Percentiles rank a stretch among this genome's conserved stretches.
These are phyloP conservation scores for Telopea speciosissima DNA, from an alignment of 177 flowering plant species.

Conservation along the genomic window DNA sequence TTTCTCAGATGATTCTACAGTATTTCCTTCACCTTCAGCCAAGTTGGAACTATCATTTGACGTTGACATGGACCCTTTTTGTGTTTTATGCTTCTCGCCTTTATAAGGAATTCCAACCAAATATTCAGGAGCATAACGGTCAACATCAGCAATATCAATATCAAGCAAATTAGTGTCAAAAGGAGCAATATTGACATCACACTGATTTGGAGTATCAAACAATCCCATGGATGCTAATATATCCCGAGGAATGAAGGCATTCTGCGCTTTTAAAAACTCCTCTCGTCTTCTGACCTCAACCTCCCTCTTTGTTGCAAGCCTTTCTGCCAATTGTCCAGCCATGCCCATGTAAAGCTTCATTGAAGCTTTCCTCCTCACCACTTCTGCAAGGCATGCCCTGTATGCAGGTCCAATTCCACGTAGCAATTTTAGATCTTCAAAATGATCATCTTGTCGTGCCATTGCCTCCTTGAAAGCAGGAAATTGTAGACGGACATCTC, in stretches of 20 bases:
- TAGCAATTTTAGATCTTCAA: constrained; percentile 60
- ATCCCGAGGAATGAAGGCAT: constrained; percentile 69
- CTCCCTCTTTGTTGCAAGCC: constrained; percentile 84
- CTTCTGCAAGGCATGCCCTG: constrained; percentile 91
- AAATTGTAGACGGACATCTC: constrained; percentile 76
- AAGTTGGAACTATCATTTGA: constrained; percentile 51
- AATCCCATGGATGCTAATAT: constrained; percentile 82
- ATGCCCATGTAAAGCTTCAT: constrained; percentile 98
- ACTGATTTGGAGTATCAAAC: constrained; percentile 82
- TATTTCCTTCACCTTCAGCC: constrained; percentile 39
- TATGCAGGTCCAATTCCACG: constrained; percentile 90
- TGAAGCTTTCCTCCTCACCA: constrained; percentile 89
- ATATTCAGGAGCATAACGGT: constrained; percentile 83
- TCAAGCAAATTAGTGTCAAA: constrained; percentile 76
- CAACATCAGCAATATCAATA: constrained; percentile 76
- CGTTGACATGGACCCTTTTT: constrained; percentile 48
- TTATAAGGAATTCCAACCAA: constrained; percentile 43
- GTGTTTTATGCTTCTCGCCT: constrained; percentile 46
- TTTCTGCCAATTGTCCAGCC: constrained; percentile 98
- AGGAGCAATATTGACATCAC: constrained; percentile 87
- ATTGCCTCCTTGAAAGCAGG: constrained; percentile 89
- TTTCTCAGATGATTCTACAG: constrained; percentile 32
- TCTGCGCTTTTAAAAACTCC: constrained; percentile 65
- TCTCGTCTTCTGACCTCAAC: constrained; percentile 79
- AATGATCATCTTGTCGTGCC: constrained; percentile 68